phyloP scores from a whole-genome alignment of 2,329 filamentous ascomycete species.

The Epichloe bromicola region DNA sequence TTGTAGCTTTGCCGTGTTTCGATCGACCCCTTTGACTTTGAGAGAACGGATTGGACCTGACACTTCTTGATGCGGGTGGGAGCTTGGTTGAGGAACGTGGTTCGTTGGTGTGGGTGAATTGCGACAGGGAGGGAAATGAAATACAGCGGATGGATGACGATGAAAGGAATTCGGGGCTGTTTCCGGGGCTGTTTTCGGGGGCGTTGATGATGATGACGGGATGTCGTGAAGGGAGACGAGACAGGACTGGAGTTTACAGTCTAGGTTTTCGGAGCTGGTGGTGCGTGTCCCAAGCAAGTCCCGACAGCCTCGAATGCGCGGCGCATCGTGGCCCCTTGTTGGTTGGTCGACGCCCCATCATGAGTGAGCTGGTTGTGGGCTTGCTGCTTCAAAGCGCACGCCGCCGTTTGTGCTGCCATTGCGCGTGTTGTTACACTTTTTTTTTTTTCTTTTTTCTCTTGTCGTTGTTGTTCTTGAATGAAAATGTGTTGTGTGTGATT shows the following conservation, averaged over 20 bases:
- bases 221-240: background rate
- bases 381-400: too few relatives aligned
- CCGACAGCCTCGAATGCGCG: conserved; percentile 4
- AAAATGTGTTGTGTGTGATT: background rate
- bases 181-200: background rate
- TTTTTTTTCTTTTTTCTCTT: too few relatives aligned
- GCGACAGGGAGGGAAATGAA: background rate
- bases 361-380: background rate
- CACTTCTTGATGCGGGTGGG: background rate
- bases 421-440: too few relatives aligned
- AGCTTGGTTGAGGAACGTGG: background rate
- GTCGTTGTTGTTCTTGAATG: background rate
- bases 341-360: conserved; percentile 11
- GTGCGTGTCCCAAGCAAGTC: conserved; percentile 4
- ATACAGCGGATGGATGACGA: background rate
- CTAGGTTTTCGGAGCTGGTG: background rate
- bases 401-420: too few relatives aligned
- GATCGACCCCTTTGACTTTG: background rate
- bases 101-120: background rate
- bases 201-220: background rate
- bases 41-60: background rate
- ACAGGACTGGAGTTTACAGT: background rate
- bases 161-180: background rate
- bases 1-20: background rate
- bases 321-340: conserved; percentile 6